Evolutionary conservation across 495 filamentous ascomycete genomes (phyloP), one percentile per base, ranked within the genome.

Genomic region (Bacidia gigantensis): DNA sequence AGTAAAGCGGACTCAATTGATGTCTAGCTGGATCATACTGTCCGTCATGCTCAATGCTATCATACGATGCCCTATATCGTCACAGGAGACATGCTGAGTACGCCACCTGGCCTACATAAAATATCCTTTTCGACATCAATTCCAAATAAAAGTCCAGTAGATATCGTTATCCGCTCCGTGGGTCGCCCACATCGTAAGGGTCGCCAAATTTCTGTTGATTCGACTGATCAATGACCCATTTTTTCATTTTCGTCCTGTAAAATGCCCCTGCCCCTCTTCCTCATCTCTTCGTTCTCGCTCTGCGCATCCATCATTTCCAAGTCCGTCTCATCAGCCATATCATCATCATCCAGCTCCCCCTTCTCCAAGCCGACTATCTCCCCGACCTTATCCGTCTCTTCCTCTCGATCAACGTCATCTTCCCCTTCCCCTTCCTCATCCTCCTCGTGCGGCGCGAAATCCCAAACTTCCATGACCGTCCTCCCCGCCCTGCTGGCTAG

Each of bases 391-490:
- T 38, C 14, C 24, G 20, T 9, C 41, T 50, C 44, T n/a, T 25
- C 23, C n/a, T 1, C 18, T 21, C 40, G 3, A 12, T 25, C 43
- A 48, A 11, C 14, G 44, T 53, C 2, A 49, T 22, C 47, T 24
- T 17, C 22, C 38, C 26, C 11, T 54, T 43, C 23, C 42, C 41
- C 52, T 29, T 50, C 44, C n/a, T 45, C 49, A 21, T 73, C 65
- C 21, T 57, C 60, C 23, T 35, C 49, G 11, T 55, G 54, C 32
- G 60, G 60, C 14, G 52, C 53, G 18, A 62, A 62, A 46, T 60
- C 58, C 60, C 60, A 62, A 14, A 95, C 92, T 83, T 98, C 92
- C 92, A 98, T 98, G 51, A 96, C 83, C 1, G 93, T 97, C 50
- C 86, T 77, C 44, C 78, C 78, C 23, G 76, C 77, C 52, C 92